phyloP scores from a whole-genome alignment of 495 filamentous ascomycete species.

The Hypoxylon lienhwacheense region DNA sequence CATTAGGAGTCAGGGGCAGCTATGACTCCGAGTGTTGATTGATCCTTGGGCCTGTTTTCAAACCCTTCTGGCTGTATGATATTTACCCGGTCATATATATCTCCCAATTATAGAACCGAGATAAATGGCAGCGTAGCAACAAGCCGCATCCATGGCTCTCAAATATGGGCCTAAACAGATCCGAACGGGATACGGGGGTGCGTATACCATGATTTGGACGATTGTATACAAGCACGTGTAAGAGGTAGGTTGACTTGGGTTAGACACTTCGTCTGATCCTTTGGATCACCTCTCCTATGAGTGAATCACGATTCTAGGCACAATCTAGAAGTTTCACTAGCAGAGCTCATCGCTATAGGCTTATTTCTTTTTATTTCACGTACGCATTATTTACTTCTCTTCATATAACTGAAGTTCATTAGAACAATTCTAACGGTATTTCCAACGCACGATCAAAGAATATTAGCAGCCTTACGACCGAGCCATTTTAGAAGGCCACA shows the following conservation, averaged over 20 bases:
- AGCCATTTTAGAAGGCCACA: conserved; percentile 7
- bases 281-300: conserved; percentile 17
- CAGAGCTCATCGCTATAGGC: not conserved
- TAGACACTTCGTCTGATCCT: conserved; percentile 14
- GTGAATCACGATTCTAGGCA: conserved; percentile 5
- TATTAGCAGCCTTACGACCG: conserved; percentile 19
- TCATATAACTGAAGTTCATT: not conserved
- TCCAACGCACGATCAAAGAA: conserved; percentile 11
- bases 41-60: conserved; percentile 28
- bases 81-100: conserved; percentile 41
- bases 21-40: conserved; percentile 44
- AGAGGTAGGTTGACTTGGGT: conserved; percentile 3
- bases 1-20: conserved; percentile 42
- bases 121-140: conserved; percentile 34
- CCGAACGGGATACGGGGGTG: conserved; percentile 8
- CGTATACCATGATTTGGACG: conserved; percentile 14
- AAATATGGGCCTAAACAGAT: conserved; percentile 26
- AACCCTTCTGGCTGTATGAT: conserved; percentile 39
- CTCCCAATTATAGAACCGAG: conserved; percentile 37
- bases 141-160: conserved; percentile 24
- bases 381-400: not conserved
- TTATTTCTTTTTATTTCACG: not conserved
- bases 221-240: conserved; percentile 10
- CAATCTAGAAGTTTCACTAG: conserved; percentile 11
- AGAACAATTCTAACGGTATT: not conserved